phyloP scores from a whole-genome alignment of 2,329 filamentous ascomycete species.

The Chalaropsis ovoidea region DNA sequence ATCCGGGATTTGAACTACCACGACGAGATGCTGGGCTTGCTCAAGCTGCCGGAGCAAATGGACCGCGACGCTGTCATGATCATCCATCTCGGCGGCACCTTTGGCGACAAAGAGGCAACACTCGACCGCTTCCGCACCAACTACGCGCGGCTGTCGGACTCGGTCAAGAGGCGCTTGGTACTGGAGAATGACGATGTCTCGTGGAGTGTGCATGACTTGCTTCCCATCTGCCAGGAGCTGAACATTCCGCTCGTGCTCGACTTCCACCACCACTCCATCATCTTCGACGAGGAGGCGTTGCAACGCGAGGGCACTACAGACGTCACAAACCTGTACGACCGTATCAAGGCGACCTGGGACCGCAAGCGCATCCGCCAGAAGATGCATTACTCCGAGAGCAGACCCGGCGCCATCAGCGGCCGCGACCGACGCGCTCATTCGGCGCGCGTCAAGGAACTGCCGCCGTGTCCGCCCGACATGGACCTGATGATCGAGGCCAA shows the following conservation, averaged over 20 bases:
- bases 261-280: slow-evolving; percentile 91
- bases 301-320: slow-evolving; percentile 81
- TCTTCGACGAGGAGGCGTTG: slow-evolving; percentile 67
- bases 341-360: slow-evolving; percentile 75
- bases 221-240: slow-evolving; percentile 86
- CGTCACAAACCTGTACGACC: slow-evolving; percentile 61
- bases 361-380: slow-evolving; percentile 80
- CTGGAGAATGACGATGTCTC: slow-evolving; percentile 91
- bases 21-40: slow-evolving; percentile 67
- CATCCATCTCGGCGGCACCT: slow-evolving; percentile 82
- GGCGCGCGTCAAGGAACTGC: slow-evolving; percentile 64
- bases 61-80: slow-evolving; percentile 89
- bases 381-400: slow-evolving; percentile 91
- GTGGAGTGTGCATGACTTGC: slow-evolving; percentile 83
- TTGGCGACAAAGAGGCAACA: slow-evolving; percentile 74
- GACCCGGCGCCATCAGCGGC: slow-evolving; percentile 38
- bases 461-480: slow-evolving; percentile 72
- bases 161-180: slow-evolving; percentile 70
- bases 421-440: slow-evolving; percentile 77
- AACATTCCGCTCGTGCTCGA: slow-evolving; percentile 88
- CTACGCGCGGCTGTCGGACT: slow-evolving; percentile 54
- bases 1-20: slow-evolving; percentile 81
- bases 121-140: slow-evolving; percentile 68
- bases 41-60: slow-evolving; percentile 66
- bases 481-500: slow-evolving; percentile 99